A percentile compares a stretch with the other conserved stretches of the same genome.
phyloP scores from a whole-genome alignment of 2,329 filamentous ascomycete species.

The Colletotrichum siamense region DNA sequence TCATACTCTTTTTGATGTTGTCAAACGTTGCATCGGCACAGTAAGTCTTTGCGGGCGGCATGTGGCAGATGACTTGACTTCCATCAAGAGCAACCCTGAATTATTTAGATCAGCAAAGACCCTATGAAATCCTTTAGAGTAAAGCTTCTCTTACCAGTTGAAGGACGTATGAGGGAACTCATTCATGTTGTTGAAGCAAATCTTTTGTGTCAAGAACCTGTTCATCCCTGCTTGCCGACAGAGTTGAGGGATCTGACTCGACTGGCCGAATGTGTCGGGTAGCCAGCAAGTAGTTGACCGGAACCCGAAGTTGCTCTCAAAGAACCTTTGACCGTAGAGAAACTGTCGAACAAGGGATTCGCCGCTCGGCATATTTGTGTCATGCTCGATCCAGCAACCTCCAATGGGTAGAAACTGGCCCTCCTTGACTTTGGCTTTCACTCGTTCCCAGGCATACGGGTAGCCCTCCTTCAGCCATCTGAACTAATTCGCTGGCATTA shows the following conservation, averaged over 20 bases:
- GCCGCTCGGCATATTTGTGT: slow-evolving; percentile 72
- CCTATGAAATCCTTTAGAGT: no score
- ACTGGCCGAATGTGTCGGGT: slow-evolving; percentile 74
- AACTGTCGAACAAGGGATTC: slow-evolving; percentile 73
- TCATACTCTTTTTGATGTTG: slow-evolving; percentile 67
- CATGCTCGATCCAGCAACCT: slow-evolving; percentile 74
- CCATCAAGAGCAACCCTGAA: slow-evolving; percentile 64
- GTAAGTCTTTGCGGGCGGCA: slow-evolving; percentile 71
- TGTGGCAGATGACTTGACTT: slow-evolving; percentile 73
- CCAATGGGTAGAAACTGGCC: slow-evolving; percentile 72
- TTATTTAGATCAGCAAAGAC: no score
- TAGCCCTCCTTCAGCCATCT: slow-evolving; percentile 73
- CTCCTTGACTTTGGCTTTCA: slow-evolving; percentile 70
- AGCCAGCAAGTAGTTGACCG: slow-evolving; percentile 72
- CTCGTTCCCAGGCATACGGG: slow-evolving; percentile 67
- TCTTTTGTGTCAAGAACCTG: slow-evolving; percentile 72
- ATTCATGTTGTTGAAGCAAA: slow-evolving; percentile 78
- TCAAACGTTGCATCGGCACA: slow-evolving; percentile 70
- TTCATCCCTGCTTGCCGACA: slow-evolving; percentile 72
- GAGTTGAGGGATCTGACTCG: slow-evolving; percentile 69
- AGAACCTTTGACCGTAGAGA: slow-evolving; percentile 71
- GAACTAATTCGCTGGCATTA: slow-evolving; percentile 19
- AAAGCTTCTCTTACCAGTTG: slow-evolving; percentile 53
- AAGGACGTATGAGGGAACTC: slow-evolving; percentile 76
- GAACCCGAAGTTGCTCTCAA: slow-evolving; percentile 69